A percentile compares a stretch with the other conserved stretches of the same genome.
These are phyloP conservation scores for Raffaelea deltoideospora DNA, from an alignment of 2,329 filamentous ascomycete genomes.

Conservation along the genomic window DNA sequence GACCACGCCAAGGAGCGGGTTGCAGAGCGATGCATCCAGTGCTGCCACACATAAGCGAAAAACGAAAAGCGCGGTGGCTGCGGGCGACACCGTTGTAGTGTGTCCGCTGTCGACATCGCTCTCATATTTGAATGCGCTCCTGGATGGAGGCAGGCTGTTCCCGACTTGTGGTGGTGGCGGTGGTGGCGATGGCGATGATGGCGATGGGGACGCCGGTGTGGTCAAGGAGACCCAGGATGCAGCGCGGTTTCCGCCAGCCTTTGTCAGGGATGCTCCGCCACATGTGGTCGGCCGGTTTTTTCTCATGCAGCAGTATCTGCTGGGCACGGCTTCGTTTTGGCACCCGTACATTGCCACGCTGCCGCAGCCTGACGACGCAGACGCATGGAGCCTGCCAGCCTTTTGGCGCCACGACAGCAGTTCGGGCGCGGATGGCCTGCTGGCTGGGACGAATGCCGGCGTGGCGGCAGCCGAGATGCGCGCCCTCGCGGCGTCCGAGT, in stretches of 20 bases:
- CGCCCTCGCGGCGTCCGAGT: conserved; percentile 29
- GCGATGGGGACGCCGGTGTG: conserved; percentile 1
- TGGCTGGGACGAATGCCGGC: conserved; percentile 38
- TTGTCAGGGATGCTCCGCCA: conserved; percentile 34
- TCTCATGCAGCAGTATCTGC: conserved; percentile 51
- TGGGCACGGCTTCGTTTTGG: conserved; percentile 47
- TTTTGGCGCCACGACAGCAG: conserved; percentile 33
- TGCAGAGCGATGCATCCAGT: no score
- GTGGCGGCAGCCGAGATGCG: conserved; percentile 34
- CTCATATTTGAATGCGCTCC: conserved; percentile 43
- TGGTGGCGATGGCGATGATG: neutral
- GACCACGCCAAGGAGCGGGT: no score
- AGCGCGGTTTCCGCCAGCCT: conserved; percentile 33
- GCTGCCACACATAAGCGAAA: no score
- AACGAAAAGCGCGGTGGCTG: neutral
- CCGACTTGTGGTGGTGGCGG: conserved; percentile 9
- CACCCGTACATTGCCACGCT: conserved; percentile 50
- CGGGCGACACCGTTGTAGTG: conserved; percentile 30
- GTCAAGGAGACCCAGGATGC: no score
- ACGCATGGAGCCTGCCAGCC: conserved; percentile 39
- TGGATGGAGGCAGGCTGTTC: conserved; percentile 18
- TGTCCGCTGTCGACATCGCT: conserved; percentile 38
- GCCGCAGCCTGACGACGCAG: conserved; percentile 40
- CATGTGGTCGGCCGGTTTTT: conserved; percentile 54
- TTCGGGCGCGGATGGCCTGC: conserved; percentile 15